Base-by-base conservation (phyloP, 192 early-diverging fungal species). In the Backusella parvicylindrica region DNA sequence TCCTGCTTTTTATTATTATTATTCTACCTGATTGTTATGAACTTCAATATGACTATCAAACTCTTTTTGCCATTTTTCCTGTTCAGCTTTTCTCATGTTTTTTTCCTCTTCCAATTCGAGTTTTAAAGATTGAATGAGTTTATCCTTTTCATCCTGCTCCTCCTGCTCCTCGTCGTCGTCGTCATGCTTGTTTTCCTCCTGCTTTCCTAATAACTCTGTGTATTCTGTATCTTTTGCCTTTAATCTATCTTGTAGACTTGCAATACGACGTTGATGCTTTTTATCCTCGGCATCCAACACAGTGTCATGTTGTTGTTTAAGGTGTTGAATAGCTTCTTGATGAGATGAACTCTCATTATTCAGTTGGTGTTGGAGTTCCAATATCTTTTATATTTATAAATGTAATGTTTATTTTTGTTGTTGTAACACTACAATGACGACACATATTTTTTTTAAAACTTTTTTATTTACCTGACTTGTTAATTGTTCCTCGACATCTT, bases 141-240 rank as follows among this genome's bases (percentile, higher is more conserved):
- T 23, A 53, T 53, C 53, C 26, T 23, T 28, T 26, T 60, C 26
- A 60, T 60, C 53, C 26, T 26, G 11, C n/a, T 69, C 9, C 11
- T 70, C 28, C 40, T 35, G 1, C 32, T 67, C 32, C 65, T 30
- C 23, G 23, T 63, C 30, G 12, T 63, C 21, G 3, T 68, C 66
- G 35, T 68, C 66, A 23, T 28, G 26, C 23, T 60, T 60, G 18
- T 23, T 36, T 68, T 68, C 66, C 16, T 68, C 66, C 32, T 68
- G 33, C 3, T 68, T 68, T 36, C 35, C 66, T 37, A 68, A 38
- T 26, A 72, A 28, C 4, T 36, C n/a, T 2, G 72, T 37, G 18
- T 65, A 64, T 31, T 73, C 72, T 9, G 37, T 31, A 21, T 73
- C 72, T 15, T 73, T 64, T 31, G 72, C 72, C 6, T 31, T 65